These are phyloP conservation scores for Candida cerambycidarum DNA, from an alignment of 805 yeast genomes.

Conservation along the genomic window DNA sequence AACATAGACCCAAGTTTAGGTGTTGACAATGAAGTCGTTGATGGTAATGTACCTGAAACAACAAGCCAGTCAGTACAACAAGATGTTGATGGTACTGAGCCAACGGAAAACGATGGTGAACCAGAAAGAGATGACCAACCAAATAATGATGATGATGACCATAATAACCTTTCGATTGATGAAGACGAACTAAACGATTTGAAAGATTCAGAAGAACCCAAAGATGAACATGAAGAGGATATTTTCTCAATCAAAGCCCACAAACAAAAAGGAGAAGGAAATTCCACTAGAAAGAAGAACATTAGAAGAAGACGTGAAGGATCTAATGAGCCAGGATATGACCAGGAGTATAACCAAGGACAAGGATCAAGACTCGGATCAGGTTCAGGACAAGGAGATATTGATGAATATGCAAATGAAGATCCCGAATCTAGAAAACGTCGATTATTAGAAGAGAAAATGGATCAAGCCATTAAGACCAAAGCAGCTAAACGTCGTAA, in stretches of 20 bases:
- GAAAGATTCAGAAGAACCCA: slow-evolving; percentile 2
- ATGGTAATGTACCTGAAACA: neutral
- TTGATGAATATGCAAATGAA: slow-evolving; percentile 21
- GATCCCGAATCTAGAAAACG: slow-evolving; percentile 52
- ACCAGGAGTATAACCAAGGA: slow-evolving; percentile 12
- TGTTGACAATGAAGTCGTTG: neutral
- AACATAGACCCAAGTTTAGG: slow-evolving; percentile 6
- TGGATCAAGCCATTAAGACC: slow-evolving; percentile 74
- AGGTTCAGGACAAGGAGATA: neutral
- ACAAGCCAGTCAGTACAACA: neutral
- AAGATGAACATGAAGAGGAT: slow-evolving; percentile 19
- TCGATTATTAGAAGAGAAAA: slow-evolving; percentile 74
- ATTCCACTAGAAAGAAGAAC: slow-evolving; percentile 26
- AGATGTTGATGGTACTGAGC: no score
- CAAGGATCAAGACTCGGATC: no score
- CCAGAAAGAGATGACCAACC: neutral
- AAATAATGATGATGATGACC: neutral
- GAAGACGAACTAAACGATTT: slow-evolving; percentile 12
- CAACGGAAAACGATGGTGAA: neutral
- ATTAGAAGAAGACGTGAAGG: slow-evolving; percentile 20
- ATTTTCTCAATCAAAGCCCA: slow-evolving; percentile 24
- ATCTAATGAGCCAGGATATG: slow-evolving; percentile 10
- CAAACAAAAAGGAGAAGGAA: slow-evolving; percentile 13
- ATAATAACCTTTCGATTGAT: slow-evolving; percentile 3
- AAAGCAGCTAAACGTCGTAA: slow-evolving; percentile 59